Conservation (phyloP, 306 rosid genomes). For the Casuarina equisetifolia region DNA sequence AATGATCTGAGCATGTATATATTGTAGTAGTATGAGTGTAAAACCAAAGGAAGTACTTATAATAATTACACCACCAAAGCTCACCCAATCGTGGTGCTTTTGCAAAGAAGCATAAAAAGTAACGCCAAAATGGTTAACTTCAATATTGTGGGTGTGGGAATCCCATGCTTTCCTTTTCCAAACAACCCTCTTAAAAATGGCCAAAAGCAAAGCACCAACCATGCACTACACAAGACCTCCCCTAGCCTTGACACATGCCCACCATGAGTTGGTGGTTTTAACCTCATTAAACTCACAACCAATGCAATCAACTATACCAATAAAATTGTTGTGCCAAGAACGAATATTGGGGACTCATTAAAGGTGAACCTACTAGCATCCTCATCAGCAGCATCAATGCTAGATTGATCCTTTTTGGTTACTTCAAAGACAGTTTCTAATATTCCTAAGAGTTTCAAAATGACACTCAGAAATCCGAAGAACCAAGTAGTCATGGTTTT, state of each 20-base stretch:
- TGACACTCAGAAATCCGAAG: slow-evolving; percentile 25
- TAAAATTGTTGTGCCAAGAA: slow-evolving; percentile 34
- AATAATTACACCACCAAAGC: neutral
- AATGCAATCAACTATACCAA: slow-evolving; percentile 29
- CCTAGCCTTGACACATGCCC: slow-evolving; percentile 14
- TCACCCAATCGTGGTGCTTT: neutral
- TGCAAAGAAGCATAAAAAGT: slow-evolving; percentile 34
- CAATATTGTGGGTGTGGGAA: slow-evolving; percentile 33
- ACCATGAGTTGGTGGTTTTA: neutral
- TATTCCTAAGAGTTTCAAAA: slow-evolving; percentile 34
- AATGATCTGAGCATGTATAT: too few relatives aligned
- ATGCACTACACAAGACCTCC: slow-evolving; percentile 30
- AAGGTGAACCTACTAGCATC: slow-evolving; percentile 31
- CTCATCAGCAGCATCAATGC: neutral
- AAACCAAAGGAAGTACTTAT: too few relatives aligned
- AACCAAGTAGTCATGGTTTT: slow-evolving; percentile 24
- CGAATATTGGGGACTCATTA: slow-evolving; percentile 37
- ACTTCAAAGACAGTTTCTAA: slow-evolving; percentile 45
- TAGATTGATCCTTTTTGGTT: slow-evolving; percentile 37
- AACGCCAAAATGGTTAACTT: slow-evolving; percentile 30
- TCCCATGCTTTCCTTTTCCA: slow-evolving; percentile 35
- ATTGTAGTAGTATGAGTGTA: too few relatives aligned
- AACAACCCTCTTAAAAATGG: slow-evolving; percentile 41
- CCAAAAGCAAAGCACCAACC: slow-evolving; percentile 39
- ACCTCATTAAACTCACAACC: slow-evolving; percentile 4